Conservation (phyloP, 768 basidiomycete species). For the Mycena latifolia region DNA sequence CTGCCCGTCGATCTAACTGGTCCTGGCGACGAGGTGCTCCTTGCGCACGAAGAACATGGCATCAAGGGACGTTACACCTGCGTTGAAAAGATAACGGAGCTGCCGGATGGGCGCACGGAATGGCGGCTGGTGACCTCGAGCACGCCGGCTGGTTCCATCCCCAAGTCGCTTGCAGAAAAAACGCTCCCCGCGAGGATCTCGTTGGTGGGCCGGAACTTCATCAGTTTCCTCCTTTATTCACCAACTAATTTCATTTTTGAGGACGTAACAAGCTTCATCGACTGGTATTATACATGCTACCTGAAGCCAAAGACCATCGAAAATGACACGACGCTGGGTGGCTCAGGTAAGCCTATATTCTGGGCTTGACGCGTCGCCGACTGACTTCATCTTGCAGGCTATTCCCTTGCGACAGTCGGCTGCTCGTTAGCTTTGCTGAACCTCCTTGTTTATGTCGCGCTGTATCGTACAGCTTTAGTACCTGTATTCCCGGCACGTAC, state of each 20-base stretch:
- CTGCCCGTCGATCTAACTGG: conserved; percentile 10
- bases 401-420: no score
- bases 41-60: conserved; percentile 9
- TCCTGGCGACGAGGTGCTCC: conserved; percentile 12
- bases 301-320: not conserved
- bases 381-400: no score
- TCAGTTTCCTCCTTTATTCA: no score
- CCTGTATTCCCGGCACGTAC: conserved; percentile 13
- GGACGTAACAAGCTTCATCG: conserved; percentile 15
- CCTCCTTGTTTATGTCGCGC: no score
- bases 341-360: conserved; percentile 10
- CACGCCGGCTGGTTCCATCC: conserved; percentile 16
- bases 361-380: no score
- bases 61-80: conserved; percentile 21
- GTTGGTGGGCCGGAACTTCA: conserved; percentile 7
- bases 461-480: no score
- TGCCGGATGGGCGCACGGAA: conserved; percentile 14
- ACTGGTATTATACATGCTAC: conserved; percentile 18
- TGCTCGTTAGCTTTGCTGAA: no score
- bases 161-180: conserved; percentile 16
- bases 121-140: conserved; percentile 18
- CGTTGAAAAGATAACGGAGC: conserved; percentile 17
- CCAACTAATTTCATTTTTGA: no score
- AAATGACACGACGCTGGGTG: not conserved
- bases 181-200: conserved; percentile 21